Conservation (phyloP, 2,329 filamentous ascomycete genomes). For the Chrysoporthe cubensis region DNA sequence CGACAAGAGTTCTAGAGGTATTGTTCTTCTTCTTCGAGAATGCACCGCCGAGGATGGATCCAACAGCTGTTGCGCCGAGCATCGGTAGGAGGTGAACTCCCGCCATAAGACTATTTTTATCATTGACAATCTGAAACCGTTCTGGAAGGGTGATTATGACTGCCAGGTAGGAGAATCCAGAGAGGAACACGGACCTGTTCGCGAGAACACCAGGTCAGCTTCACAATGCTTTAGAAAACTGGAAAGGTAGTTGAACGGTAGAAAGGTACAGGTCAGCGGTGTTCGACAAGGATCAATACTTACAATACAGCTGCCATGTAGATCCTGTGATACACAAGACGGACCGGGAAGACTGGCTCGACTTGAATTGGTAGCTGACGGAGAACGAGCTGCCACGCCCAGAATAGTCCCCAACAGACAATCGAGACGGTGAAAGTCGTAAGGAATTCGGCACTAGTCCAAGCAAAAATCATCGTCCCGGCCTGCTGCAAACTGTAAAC, state of each 20-base stretch:
- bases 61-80: conserved; percentile 59
- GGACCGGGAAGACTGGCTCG: conserved; percentile 60
- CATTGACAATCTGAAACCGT: conserved; percentile 62
- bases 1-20: conserved; percentile 55
- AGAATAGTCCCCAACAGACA: conserved; percentile 52
- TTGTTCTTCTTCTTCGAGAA: conserved; percentile 59
- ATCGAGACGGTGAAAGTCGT: conserved; percentile 51
- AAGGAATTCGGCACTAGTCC: conserved; percentile 57
- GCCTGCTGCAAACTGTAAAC: conserved; percentile 62
- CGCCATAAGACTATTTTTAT: conserved; percentile 55
- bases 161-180: conserved; percentile 61
- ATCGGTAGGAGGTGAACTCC: conserved; percentile 63
- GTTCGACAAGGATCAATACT: conserved; percentile 31
- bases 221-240: neutral
- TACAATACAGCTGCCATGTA: conserved; percentile 57
- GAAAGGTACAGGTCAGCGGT: neutral
- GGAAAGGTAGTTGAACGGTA: too few species aligned
- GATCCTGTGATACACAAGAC: conserved; percentile 51
- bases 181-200: conserved; percentile 57
- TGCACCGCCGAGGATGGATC: conserved; percentile 58
- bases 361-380: conserved; percentile 44
- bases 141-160: conserved; percentile 64
- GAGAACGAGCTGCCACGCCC: conserved; percentile 55
- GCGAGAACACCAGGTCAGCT: neutral
- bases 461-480: conserved; percentile 54